Conservation (phyloP, 257 asterid genomes). For the Voacanga thouarsii region DNA sequence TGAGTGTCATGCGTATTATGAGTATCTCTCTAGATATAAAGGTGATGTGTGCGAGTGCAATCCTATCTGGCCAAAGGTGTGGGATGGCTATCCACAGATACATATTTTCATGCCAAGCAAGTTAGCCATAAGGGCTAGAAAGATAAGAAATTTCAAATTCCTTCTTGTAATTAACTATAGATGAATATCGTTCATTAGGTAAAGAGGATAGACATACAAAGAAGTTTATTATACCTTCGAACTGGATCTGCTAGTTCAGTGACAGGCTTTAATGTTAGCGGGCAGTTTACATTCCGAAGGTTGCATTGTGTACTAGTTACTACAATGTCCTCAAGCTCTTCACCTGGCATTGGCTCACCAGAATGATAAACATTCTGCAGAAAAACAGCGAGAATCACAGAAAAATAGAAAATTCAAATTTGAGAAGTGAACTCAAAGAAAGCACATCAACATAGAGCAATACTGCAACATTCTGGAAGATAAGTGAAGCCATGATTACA, state of each 20-base stretch:
- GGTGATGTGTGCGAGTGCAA: neutral
- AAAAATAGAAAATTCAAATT: neutral
- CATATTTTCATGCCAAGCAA: neutral
- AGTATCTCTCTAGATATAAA: neutral
- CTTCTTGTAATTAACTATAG: neutral
- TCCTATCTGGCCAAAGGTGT: neutral
- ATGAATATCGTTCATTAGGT: neutral
- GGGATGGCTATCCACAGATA: neutral
- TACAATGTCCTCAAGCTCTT: slow-evolving; percentile 91
- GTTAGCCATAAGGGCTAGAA: neutral
- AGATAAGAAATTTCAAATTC: neutral
- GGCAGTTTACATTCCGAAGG: slow-evolving; percentile 66
- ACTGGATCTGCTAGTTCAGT: slow-evolving; percentile 75
- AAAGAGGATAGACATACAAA: slow-evolving; percentile 9
- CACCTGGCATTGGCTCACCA: slow-evolving; percentile 97
- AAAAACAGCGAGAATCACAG: slow-evolving; percentile 19
- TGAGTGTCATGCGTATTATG: neutral
- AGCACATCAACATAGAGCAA: neutral
- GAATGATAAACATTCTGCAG: slow-evolving; percentile 87
- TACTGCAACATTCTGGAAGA: neutral
- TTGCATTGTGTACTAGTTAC: slow-evolving; percentile 77
- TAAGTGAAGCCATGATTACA: neutral
- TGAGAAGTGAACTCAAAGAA: neutral
- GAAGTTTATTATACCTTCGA: slow-evolving; percentile 52
- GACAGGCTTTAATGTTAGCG: slow-evolving; percentile 78